Evolutionary conservation across 441 rosid genomes (phyloP), one percentile per base, ranked within the genome.

Genomic region (Syzygium malaccense): DNA sequence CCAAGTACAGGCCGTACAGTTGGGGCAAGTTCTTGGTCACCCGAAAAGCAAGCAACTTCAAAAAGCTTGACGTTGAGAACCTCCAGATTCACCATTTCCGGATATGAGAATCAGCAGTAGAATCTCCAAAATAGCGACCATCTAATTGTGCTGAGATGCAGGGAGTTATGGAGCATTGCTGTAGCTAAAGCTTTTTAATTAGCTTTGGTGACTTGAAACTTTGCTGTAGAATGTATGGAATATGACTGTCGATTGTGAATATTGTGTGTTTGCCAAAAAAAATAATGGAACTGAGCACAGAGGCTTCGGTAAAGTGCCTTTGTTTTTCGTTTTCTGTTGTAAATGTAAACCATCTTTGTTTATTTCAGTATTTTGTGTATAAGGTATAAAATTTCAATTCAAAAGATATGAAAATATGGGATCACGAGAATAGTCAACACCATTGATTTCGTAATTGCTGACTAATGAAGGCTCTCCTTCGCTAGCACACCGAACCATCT

Each of bases 1-100:
- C 94, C n/a, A 89, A 87, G 84, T 94, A 93, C 84, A 93, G 79
- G 86, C 86, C 87, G 6, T 96, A 93, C 91, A 94, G 87, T 11
- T 93, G 95, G 97, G 98, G 97, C 4, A 93, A 94, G 89, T 97
- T 93, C 89, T 17, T 91, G 15, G 91, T 90, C 45, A 89, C 91
- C 26, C 93, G 95, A 86, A 94, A 88, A 87, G 87, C 91, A 32
- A 92, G 96, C 87, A 92, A 95, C 92, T 97, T 92, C 92, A 91
- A 84, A 94, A 97, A 96, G 91, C 95, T 92, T 71, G 60, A 92
- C 23, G 94, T 92, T 32, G 95, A 94, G 58, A 94, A 95, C 90
- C 91, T 96, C 90, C 97, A 94, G 86, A 93, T 95, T 75, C 78
- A 86, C 60, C 92, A 95, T 57, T 96, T 96, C 91, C 94, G 88